Evolutionary conservation across 345 rosid genomes (phyloP), one percentile per base, ranked within the genome.

Genomic region (Salix brachista): DNA sequence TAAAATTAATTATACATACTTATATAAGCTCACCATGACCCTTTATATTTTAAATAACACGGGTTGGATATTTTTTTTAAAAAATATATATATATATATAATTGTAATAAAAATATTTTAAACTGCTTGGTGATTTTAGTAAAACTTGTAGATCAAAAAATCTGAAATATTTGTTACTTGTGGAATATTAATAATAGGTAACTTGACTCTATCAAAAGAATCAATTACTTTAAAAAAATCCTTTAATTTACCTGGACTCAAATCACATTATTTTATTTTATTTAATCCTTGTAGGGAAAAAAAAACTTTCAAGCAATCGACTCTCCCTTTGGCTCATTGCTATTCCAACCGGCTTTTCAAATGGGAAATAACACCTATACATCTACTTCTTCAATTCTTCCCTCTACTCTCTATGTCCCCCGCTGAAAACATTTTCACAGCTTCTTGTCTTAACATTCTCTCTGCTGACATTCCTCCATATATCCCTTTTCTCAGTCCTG

Each of bases 161-260:
- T 46, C 52, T 46, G 52, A 16, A 12, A 46, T 46, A 46, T 46
- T 46, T 46, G 52, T 65, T 16, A 18, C 39, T 18, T 69, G 69
- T 32, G 44, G 64, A 71, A 44, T 46, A 18, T 71, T 26, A 32
- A 73, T 26, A 32, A 73, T 52, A 6, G 79, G 61, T 73, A 66
- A 67, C 71, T 73, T 77, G 66, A 74, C 52, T 42, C 48, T 70
- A 66, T 52, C 46, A 26, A 75, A 74, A 77, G 70, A 46, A 25
- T 46, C 36, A 70, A 18, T 1, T 65, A 2, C 26, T 8, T 17
- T 34, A 1, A 65, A 26, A 18, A n/a, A 68, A 76, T 73, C 71
- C 85, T 79, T 83, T 86, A 41, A 81, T 81, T 83, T 50, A 12
- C 36, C 54, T 52, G 26, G 73, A 73, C 85, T 86, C 81, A 34